Percentiles rank a stretch among this genome's conserved stretches.
Conservation (phyloP, 2,329 filamentous ascomycete genomes). For the Arthroderma sp. region DNA sequence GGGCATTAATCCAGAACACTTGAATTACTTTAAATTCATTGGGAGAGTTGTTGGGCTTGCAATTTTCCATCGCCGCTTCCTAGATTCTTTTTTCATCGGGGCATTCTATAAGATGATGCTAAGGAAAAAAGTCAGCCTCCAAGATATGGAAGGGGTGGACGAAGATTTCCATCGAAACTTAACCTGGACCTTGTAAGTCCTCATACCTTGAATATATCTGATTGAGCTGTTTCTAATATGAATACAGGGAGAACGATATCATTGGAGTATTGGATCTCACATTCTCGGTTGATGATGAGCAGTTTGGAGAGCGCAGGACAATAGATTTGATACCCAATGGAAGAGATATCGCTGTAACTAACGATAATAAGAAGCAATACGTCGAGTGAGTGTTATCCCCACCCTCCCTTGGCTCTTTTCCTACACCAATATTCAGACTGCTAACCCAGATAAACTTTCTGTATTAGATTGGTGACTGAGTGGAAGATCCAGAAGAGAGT, state of each 20-base stretch:
- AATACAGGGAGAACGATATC: constrained; percentile 72
- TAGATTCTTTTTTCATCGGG: constrained; percentile 98
- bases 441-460: not conserved
- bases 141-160: constrained; percentile 98
- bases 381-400: constrained; percentile 54
- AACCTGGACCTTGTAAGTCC: constrained; percentile 72
- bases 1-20: constrained; percentile 95
- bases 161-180: constrained; percentile 93
- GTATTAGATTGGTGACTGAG: constrained; percentile 69
- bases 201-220: not conserved
- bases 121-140: constrained; percentile 76
- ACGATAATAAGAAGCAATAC: constrained; percentile 98
- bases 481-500: constrained; percentile 99
- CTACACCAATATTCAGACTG: no score
- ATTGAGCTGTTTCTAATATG: constrained; percentile 12
- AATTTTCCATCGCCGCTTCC: constrained; percentile 94
- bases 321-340: constrained; percentile 88
- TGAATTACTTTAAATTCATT: constrained; percentile 99
- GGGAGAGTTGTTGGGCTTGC: constrained; percentile 91
- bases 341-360: constrained; percentile 86
- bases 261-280: constrained; percentile 88
- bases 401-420: not conserved
- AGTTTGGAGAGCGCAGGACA: constrained; percentile 86
- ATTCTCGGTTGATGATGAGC: constrained; percentile 93
- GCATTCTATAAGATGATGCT: constrained; percentile 99